Evolutionary conservation across 2,329 filamentous ascomycete genomes (phyloP), one percentile per base, ranked within the genome.

Genomic region (Cytospora leucostoma): DNA sequence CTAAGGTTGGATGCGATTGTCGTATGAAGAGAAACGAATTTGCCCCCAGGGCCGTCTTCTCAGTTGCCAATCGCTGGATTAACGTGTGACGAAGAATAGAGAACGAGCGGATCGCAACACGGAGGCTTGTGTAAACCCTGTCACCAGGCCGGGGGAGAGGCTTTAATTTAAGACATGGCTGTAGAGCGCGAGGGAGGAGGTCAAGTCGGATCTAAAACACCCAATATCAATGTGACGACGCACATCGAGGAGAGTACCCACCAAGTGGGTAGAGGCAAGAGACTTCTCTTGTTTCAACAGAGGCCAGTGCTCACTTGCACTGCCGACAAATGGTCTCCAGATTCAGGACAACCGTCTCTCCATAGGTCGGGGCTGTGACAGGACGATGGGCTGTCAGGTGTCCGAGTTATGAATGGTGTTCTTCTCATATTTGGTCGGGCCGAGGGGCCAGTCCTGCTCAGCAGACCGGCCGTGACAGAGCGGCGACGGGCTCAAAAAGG

Each of bases 81-180:
- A 27, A 27, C 13, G 32, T 60, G 17, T 34, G 8, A 47, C 37
- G 13, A 27, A 13, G 19, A 49, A 44, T 6, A n/a, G 27, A 40
- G 44, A 57, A 56, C 34, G 59, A 59, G 51, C 17, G 59, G 37
- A 21, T 54, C 53, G 55, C 63, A 58, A 34, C 44, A 44, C 44
- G 49, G 38, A 38, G 11, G 38, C 49, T 50, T 52, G 38, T 54
- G 21, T 37, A 37, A 52, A 51, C 50, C 21, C 51, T 27, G 50
- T 44, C 37, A 49, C 32, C 10, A 38, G 12, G 55, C 13, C 21
- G 54, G 40, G 62, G 63, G 56, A 27, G 50, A 33, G 27, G 50
- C 37, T 54, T 51, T 34, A 47, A 40, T 51, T 65, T 62, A 65
- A 62, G 50, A 62, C 54, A 50, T 55, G 49, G 4, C 50, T 17